These are phyloP conservation scores for Corymbia maculata DNA, from an alignment of 345 rosid genomes.

Conservation along the genomic window DNA sequence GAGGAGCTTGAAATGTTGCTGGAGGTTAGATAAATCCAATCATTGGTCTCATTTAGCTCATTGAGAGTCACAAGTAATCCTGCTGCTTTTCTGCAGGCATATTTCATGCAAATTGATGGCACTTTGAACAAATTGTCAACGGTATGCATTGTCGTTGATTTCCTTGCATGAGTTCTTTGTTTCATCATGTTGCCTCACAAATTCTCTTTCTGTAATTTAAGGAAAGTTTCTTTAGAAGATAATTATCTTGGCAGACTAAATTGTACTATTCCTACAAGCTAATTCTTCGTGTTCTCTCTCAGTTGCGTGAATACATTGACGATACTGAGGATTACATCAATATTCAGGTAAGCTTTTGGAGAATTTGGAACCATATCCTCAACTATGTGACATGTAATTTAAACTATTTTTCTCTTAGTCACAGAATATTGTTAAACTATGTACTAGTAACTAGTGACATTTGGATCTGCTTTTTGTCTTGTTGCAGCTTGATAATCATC, in stretches of 20 bases:
- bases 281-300: background rate
- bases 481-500: slow-evolving; percentile 63
- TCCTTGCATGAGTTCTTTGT: background rate
- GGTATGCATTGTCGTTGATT: slow-evolving; percentile 9
- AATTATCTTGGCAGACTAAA: background rate
- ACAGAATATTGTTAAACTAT: background rate
- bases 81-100: slow-evolving; percentile 32
- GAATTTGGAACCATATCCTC: background rate
- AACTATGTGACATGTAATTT: background rate
- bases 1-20: slow-evolving; percentile 66
- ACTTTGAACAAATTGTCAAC: slow-evolving; percentile 47
- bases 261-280: background rate
- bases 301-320: slow-evolving; percentile 76
- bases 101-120: slow-evolving; percentile 49
- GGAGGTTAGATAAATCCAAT: slow-evolving; percentile 23
- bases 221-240: background rate
- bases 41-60: background rate
- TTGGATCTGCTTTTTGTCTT: background rate
- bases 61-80: background rate
- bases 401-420: background rate
- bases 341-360: slow-evolving; percentile 30
- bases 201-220: background rate
- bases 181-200: background rate
- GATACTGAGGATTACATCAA: slow-evolving; percentile 77
- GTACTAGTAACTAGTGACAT: background rate